Base-by-base conservation (phyloP, 2,329 filamentous ascomycete species). In the Clarireedia monteithiana region DNA sequence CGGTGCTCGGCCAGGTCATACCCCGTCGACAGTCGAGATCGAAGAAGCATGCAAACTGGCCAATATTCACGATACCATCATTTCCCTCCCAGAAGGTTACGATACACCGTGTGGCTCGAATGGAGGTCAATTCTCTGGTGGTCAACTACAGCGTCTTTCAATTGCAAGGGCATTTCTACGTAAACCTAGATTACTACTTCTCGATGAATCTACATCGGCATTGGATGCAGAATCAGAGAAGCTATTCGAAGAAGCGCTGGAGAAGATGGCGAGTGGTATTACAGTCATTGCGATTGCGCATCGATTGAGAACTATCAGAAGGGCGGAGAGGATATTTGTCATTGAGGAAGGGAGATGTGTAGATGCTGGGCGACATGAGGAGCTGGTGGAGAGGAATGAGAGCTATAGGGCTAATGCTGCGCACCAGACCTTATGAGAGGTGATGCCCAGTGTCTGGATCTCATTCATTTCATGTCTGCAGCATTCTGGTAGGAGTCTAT, bases 151-250 rank as follows among this genome's bases (percentile, higher is more conserved):
- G 69, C 79, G 89, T 1, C 71, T 95, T 6, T 83, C 85, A 5
- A 91, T 95, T 64, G 89, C 89, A 0, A 78, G 89, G 14, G 88
- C 89, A 0, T 74, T 94, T 1, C 78, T 90, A 2, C 79, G 88
- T 0, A 79, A 81, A 58, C 89, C 89, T 0, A 79, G 83, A 40
- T 75, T 94, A 2, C 71, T 95, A 24, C 80, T 95, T 44, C 76
- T 95, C 1, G 90, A 95, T 64, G 89, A 95, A 73, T 87, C 87
- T 24, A 95, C 89, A 0, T 88, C 84, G 46, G 86, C 86, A 3
- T 75, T 95, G 2, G 89, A 95, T 64, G 80, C 82, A 0, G 84
- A 85, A 64, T 86, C 81, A 50, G 86, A 89, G 50, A 74, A 75
- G 5, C 71, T 84, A 9, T 77, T 95, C 24, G 80, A 88, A 55